These are phyloP conservation scores for Pinus albicaulis DNA, from an alignment of 75 land plant species.

Conservation along the genomic window DNA sequence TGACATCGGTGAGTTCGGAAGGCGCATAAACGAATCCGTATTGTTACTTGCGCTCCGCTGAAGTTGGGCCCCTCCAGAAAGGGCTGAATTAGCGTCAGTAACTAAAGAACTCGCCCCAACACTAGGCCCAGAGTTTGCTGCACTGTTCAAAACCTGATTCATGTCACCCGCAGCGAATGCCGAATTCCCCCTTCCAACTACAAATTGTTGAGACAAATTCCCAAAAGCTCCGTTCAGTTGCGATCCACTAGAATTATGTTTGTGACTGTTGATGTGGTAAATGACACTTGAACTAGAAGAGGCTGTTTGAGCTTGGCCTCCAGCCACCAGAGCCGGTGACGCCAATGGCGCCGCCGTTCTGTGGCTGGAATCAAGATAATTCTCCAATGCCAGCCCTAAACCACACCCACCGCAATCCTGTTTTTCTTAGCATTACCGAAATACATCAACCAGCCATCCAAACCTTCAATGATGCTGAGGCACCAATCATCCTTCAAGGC, in stretches of 20 bases:
- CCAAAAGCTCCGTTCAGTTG: conserved; percentile 38
- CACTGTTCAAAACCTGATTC: conserved; percentile 35
- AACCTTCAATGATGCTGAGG: background rate
- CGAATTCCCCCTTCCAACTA: conserved; percentile 23
- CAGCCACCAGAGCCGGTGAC: conserved; percentile 51
- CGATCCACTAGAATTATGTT: conserved; percentile 23
- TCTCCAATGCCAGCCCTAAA: conserved; percentile 50
- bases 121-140: conserved; percentile 66
- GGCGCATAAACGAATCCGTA: conserved; percentile 59
- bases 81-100: conserved; percentile 70
- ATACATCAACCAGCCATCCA: background rate
- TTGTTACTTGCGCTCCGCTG: conserved; percentile 75
- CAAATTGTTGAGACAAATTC: conserved; percentile 34
- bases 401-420: background rate
- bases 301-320: conserved; percentile 30
- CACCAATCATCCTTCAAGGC: background rate
- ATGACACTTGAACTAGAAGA: conserved; percentile 57
- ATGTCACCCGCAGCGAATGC: conserved; percentile 44
- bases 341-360: conserved; percentile 40
- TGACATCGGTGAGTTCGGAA: conserved; percentile 89
- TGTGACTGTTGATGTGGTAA: conserved; percentile 40
- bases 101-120: conserved; percentile 74
- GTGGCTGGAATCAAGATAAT: conserved; percentile 60
- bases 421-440: background rate
- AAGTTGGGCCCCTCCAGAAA: conserved; percentile 64